Evolutionary conservation across 139 green algal species (phyloP).

Genomic region (Diplosphaera chodatii): DNA sequence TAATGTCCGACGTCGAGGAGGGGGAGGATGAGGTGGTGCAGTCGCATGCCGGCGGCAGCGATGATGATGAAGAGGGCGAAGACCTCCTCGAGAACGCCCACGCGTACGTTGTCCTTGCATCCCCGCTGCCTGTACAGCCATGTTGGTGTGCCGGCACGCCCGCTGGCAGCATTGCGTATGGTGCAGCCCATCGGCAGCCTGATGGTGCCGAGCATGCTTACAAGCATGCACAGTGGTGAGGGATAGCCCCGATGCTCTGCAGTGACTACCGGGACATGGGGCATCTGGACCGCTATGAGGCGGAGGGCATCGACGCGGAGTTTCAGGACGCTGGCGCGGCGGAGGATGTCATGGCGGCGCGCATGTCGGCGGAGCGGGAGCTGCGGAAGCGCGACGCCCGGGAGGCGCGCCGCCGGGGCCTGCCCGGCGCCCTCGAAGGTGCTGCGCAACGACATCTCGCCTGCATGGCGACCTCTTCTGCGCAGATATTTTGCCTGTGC

Average conservation of each 20-base stretch:
- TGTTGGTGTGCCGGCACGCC: too few relatives aligned
- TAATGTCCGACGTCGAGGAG: neutral
- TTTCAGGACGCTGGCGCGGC: conserved; percentile 22
- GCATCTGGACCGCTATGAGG: conserved; percentile 85
- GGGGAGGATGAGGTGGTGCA: neutral
- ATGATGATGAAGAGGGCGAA: conserved; percentile 77
- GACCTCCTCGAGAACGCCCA: conserved; percentile 83
- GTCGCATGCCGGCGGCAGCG: neutral
- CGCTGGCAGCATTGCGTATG: too few relatives aligned
- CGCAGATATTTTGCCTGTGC: too few relatives aligned
- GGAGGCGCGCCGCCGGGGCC: conserved; percentile 21
- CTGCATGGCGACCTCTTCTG: too few relatives aligned
- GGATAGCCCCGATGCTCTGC: conserved; percentile 1
- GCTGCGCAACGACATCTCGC: neutral
- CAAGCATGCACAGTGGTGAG: too few relatives aligned
- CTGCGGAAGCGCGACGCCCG: conserved; percentile 54
- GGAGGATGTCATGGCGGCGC: conserved; percentile 50
- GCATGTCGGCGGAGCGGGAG: conserved; percentile 67
- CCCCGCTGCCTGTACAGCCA: too few relatives aligned
- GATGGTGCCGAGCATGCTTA: too few relatives aligned
- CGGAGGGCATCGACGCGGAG: conserved; percentile 71
- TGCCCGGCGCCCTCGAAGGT: conserved; percentile 56
- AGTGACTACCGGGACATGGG: conserved; percentile 90
- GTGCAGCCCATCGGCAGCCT: too few relatives aligned
- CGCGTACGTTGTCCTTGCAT: conserved; percentile 34